Evolutionary conservation across 164 flowering plant species (phyloP).

Genomic region (Vitis cinerea): DNA sequence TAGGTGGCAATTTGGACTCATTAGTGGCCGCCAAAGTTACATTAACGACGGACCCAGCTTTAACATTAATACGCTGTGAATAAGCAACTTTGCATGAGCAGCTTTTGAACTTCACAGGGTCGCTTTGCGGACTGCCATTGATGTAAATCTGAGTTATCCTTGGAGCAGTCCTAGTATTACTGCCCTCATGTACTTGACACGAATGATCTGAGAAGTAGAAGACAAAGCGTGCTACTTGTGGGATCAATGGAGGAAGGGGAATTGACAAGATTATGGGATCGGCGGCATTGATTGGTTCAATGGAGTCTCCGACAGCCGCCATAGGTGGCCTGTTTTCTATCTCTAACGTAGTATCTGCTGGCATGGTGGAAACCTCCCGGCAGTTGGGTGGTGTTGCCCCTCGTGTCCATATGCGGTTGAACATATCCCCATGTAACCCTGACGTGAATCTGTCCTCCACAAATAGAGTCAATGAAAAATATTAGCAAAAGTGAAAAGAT

Average conservation of each 20-base stretch:
- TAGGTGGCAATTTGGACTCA: background rate
- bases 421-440: too few species aligned
- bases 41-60: background rate
- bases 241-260: background rate
- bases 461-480: too few species aligned
- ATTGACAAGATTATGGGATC: background rate
- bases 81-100: background rate
- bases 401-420: too few species aligned
- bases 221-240: constrained; percentile 1
- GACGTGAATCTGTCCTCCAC: too few species aligned
- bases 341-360: too few species aligned
- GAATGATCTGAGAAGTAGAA: background rate
- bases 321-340: too few species aligned
- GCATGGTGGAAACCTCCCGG: too few species aligned
- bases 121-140: background rate
- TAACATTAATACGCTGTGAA: background rate
- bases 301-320: background rate
- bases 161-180: too few species aligned
- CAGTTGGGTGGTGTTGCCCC: too few species aligned
- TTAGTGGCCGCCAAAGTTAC: background rate
- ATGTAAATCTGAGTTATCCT: background rate
- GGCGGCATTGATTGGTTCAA: background rate
- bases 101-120: background rate
- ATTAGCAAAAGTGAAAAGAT: too few species aligned
- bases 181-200: too few species aligned